Evolutionary conservation across 1,139 yeast species (phyloP), one percentile per base, ranked within the genome.

Genomic region (Yamadazyma dushanensis): DNA sequence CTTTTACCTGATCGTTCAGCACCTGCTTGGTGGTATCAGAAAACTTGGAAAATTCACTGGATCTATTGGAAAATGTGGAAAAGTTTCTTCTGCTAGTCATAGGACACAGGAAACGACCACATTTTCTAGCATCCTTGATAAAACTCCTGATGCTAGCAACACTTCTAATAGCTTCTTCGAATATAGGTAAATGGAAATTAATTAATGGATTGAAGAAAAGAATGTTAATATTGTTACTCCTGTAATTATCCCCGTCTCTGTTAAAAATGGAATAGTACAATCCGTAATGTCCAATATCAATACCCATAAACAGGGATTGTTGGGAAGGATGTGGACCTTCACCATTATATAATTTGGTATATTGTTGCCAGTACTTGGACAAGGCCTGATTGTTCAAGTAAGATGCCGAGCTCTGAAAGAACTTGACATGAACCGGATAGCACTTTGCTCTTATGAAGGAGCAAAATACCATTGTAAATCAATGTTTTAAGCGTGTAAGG

Each of bases 281-380:
- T 0, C 76, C 76, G 47, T 69, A 70, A 41, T 70, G 76, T 11
- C 76, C 76, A 24, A 53, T 46, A 32, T 61, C 65, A 11, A 70
- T 62, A 10, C 58, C 53, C 39, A 67, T 53, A 43, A 55, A 47
- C 10, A 42, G 41, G 15, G 54, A 46, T 16, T 51, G 40, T 41
- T 50, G 26, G 59, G 60, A 32, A 65, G 47, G 64, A 36, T 63
- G 65, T 2, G 70, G 69, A 10, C 59, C 66, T 13, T 55, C 61
- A 32, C 51, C 56, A 24, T 39, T 37, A 28, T 29, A 38, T 16
- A 35, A 32, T 65, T 68, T 47, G 21, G 46, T 53, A 40, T 49
- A 54, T 29, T 50, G 52, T 29, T 51, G 50, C 28, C 54, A 46
- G 40, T 53, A 56, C 14, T 51, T 45, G 8, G 39, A 42, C 19